A percentile compares a stretch with the other conserved stretches of the same genome.
Conservation (phyloP, 495 filamentous ascomycete genomes). For the Xeromyces bisporus region DNA sequence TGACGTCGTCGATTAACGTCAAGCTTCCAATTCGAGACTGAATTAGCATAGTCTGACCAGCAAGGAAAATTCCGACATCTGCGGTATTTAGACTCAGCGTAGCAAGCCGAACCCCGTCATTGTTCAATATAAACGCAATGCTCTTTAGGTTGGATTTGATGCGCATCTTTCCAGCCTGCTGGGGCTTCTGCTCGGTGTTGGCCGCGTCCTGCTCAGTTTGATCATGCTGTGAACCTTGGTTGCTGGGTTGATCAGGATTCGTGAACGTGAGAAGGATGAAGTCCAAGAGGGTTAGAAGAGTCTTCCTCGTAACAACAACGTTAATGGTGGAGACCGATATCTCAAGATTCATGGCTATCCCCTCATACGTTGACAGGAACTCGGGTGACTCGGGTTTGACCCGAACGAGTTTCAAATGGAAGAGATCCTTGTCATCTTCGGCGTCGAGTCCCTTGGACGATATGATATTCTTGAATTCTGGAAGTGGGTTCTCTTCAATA, state of each 20-base stretch:
- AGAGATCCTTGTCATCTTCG: slow-evolving; percentile 63
- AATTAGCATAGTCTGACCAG: slow-evolving; percentile 69
- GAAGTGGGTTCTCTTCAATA: slow-evolving; percentile 70
- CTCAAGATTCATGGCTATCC: slow-evolving; percentile 82
- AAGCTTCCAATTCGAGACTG: slow-evolving; percentile 75
- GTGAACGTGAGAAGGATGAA: slow-evolving; percentile 93
- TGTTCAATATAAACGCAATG: slow-evolving; percentile 90
- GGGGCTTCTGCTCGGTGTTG: slow-evolving; percentile 21
- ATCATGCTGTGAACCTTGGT: slow-evolving; percentile 17
- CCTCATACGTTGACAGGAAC: slow-evolving; percentile 78
- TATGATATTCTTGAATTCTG: slow-evolving; percentile 91
- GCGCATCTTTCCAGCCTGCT: slow-evolving; percentile 40
- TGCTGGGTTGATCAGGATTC: slow-evolving; percentile 37
- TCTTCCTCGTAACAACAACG: slow-evolving; percentile 81
- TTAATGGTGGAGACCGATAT: slow-evolving; percentile 91
- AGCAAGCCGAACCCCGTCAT: slow-evolving; percentile 87
- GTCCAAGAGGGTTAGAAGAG: slow-evolving; percentile 84
- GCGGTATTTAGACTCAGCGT: slow-evolving; percentile 84
- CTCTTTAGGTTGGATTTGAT: slow-evolving; percentile 88
- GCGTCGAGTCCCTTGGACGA: slow-evolving; percentile 65
- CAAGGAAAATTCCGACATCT: slow-evolving; percentile 76
- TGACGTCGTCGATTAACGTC: slow-evolving; percentile 82
- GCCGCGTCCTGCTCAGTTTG: slow-evolving; percentile 30
- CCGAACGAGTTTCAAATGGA: slow-evolving; percentile 72
- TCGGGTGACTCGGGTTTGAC: slow-evolving; percentile 87